Evolutionary conservation across 257 asterid species (phyloP).

Genomic region (Linaria vulgaris): DNA sequence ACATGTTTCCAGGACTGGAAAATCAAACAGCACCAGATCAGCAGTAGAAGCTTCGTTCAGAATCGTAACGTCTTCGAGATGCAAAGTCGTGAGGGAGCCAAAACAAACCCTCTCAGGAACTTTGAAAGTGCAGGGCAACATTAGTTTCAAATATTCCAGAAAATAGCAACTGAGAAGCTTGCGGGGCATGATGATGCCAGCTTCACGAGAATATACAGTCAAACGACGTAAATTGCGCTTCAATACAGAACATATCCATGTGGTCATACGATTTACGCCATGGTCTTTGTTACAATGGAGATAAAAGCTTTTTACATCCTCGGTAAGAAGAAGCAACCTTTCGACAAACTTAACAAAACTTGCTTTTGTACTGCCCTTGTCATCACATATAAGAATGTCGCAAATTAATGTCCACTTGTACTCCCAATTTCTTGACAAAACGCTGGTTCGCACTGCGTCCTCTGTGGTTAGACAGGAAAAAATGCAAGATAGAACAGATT

Average conservation of each 20-base stretch:
- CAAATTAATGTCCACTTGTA: conserved; percentile 4
- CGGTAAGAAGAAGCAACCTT: conserved; percentile 4
- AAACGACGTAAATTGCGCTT: neutral
- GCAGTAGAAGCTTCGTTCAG: neutral
- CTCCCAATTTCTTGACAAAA: conserved; percentile 1
- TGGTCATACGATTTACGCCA: neutral
- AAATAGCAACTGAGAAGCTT: neutral
- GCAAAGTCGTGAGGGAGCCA: neutral
- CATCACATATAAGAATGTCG: neutral
- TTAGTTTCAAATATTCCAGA: neutral
- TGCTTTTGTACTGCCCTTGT: too few relatives aligned
- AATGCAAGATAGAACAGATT: neutral
- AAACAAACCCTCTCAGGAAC: neutral
- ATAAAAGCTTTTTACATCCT: neutral
- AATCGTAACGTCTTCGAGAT: neutral
- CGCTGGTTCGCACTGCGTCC: neutral
- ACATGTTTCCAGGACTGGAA: neutral
- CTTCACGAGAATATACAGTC: neutral
- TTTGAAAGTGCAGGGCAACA: neutral
- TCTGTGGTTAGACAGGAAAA: neutral
- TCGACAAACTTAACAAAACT: conserved; percentile 1
- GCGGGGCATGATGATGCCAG: neutral
- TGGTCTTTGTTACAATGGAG: neutral
- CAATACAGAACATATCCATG: conserved; percentile 8
- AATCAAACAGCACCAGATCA: neutral